Base-by-base conservation (phyloP, 148 eudicot species). In the Vaccinium vitisidaea region DNA sequence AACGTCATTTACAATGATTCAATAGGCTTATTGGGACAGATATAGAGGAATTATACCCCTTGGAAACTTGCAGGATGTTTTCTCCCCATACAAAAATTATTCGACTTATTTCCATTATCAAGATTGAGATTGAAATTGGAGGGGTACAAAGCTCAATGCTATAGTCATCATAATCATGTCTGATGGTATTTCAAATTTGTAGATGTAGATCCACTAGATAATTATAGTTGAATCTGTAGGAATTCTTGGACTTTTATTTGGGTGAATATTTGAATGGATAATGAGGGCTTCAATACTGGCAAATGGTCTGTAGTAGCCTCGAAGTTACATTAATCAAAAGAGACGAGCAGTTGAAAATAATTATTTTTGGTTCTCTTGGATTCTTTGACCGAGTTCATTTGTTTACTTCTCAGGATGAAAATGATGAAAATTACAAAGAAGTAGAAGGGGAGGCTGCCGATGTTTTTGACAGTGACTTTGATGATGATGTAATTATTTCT, bases 401-500 rank as follows among this genome's bases (percentile, higher is more conserved):
- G 53, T 59, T 7, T 76, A 13, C 58, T 46, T 82, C 54, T 49
- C 88, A 96, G 99, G 99, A 97, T 81, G 99, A 90, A 87, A 77
- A 92, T 87, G 99, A 97, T 81, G 91, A 81, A 7, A 94, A 93
- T 63, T 97, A 95, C 79, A 92, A 91, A 85, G 99, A 87, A 54
- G 73, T 67, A 12, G 99, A 97, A 87, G 90, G 80, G 71, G 99
- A 97, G 86, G 93, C 67, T 84, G 98, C 85, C 16, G 99, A 97
- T 91, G 94, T 95, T 83, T 97, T 94, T 87, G 99, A 97, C 75
- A 95, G 98, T 79, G 99, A 97, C 85, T 97, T 97, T 71, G 93
- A 93, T 88, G 95, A 93, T 84, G 98, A 95, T 86, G 99, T 94
- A 88, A 89, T 98, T 89, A 70, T 74, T 79, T 13, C 21, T 54